These are phyloP conservation scores for Ophiostoma ips DNA, from an alignment of 2,329 filamentous ascomycete species.

Conservation along the genomic window DNA sequence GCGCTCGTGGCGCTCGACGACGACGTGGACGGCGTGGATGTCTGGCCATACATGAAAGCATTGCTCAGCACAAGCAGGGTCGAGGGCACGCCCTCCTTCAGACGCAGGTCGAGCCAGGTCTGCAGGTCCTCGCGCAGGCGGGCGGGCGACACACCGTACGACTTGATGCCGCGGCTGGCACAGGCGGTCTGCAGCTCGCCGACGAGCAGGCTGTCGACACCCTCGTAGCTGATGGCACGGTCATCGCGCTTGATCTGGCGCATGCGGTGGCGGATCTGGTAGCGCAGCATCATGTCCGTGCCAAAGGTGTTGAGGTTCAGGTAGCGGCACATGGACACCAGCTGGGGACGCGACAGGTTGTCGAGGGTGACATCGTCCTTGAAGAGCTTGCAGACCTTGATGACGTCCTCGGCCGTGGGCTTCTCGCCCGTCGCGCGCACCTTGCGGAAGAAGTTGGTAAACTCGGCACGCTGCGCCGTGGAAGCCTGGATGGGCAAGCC, in stretches of 20 bases:
- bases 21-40: constrained; percentile 13
- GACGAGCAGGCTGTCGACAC: constrained; percentile 85
- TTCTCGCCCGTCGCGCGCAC: constrained; percentile 80
- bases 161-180: constrained; percentile 81
- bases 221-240: constrained; percentile 83
- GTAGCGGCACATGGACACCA: constrained; percentile 96
- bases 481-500: constrained; percentile 74
- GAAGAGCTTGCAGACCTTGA: constrained; percentile 98
- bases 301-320: constrained; percentile 97
- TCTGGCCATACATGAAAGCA: constrained; percentile 87
- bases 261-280: constrained; percentile 95
- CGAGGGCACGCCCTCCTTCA: constrained; percentile 90
- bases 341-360: constrained; percentile 87
- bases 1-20: constrained; percentile 39
- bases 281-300: constrained; percentile 94
- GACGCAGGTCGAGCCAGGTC: constrained; percentile 85
- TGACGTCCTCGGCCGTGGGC: constrained; percentile 79
- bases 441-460: constrained; percentile 94
- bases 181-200: constrained; percentile 85
- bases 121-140: constrained; percentile 79
- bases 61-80: constrained; percentile 93
- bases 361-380: constrained; percentile 94
- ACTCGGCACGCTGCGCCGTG: constrained; percentile 84
- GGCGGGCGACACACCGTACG: constrained; percentile 79
- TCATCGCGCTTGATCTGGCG: constrained; percentile 98